Base-by-base conservation (phyloP, 2,329 filamentous ascomycete species). In the Dothideomycetidae sp. region DNA sequence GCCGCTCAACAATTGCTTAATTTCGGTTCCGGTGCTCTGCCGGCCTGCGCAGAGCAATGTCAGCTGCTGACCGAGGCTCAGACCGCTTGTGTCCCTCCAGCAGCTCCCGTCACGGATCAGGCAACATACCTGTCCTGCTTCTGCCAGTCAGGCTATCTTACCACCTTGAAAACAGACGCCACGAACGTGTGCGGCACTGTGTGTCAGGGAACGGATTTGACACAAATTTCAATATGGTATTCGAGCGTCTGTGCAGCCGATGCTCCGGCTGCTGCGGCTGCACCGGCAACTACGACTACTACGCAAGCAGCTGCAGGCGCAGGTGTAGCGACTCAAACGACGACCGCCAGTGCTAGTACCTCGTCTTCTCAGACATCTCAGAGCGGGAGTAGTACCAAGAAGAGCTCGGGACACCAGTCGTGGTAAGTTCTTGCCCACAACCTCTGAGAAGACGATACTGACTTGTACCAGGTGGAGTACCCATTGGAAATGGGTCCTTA, bases 401-500 rank as follows among this genome's bases (percentile, higher is more conserved):
- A 26, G 3, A 48, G 53, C 10, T 10, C 7, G 17, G 14, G 28
- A 15, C 33, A 38, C 11, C 33, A 38, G 15, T 40, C 37, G 30
- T 51, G 49, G 50, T 50, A 40, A 28, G 45, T 44, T 10, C 23
- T 4, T 23, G 13, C n/a, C 13, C 36, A 17, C 5, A 26, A 32
- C 26, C 19, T 14, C 35, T 29, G 30, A 7, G 7, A 26, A 26
- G 7, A 15, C 19, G 28, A 4, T 3, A n/a, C 26, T 43, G n/a
- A n/a, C n/a, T n/a, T n/a, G n/a, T n/a, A n/a, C n/a, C n/a, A 83
- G 80, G 79, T 60, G 81, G 34, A 66, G 69, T 5, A 67, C 63
- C 17, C 81, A 88, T 56, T 83, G 73, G 53, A 69, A 75, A 62
- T 93, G 82, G 82, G 72, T 92, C 31, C 67, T 88, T 44, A 83